phyloP scores from a whole-genome alignment of 495 filamentous ascomycete genomes.

The Penicillium soppii region DNA sequence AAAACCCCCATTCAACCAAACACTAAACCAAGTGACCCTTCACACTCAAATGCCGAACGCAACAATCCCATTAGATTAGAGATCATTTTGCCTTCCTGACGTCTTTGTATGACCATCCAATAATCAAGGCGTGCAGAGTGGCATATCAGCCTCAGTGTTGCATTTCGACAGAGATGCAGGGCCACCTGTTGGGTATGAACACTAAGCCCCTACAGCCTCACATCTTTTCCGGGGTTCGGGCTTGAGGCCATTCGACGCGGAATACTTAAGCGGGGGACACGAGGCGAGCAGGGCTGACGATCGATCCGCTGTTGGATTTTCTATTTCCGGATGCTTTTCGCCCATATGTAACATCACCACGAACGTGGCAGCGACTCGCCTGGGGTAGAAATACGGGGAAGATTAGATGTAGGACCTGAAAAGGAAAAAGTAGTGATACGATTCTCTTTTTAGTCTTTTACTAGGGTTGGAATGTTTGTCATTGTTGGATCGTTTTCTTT shows the following conservation, averaged over 20 bases:
- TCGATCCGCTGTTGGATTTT: slow-evolving; percentile 1
- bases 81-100: neutral
- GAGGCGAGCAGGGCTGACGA: slow-evolving; percentile 12
- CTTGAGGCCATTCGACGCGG: neutral
- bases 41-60: neutral
- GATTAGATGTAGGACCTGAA: no score
- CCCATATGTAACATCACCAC: neutral
- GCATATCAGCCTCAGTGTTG: neutral
- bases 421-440: neutral
- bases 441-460: neutral
- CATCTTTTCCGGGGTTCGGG: neutral
- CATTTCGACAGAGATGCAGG: neutral
- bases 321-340: slow-evolving; percentile 1
- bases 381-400: neutral
- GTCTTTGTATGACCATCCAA: no score
- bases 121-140: no score
- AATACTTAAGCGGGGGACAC: slow-evolving; percentile 2
- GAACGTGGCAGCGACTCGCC: slow-evolving; percentile 3
- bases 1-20: neutral
- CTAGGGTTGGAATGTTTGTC: no score
- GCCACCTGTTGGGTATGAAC: neutral
- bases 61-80: neutral
- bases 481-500: neutral
- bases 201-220: slow-evolving; percentile 7
- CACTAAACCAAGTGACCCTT: neutral